Evolutionary conservation across 108 stramenopile genomes (phyloP).

Genomic region (Ochromonas danica): DNA sequence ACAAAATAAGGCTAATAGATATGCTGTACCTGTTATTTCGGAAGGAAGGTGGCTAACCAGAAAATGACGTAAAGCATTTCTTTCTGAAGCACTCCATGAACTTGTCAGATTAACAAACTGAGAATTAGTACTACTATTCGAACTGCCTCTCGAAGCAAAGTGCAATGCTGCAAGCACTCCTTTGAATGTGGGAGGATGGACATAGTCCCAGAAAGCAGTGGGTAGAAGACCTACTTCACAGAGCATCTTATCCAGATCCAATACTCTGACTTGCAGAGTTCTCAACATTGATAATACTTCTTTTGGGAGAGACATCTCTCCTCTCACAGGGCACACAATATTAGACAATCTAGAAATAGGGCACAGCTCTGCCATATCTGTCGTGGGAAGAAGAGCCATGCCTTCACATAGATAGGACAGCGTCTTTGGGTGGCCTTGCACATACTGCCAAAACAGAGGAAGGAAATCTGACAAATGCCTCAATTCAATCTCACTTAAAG

Average conservation of each 20-base stretch:
- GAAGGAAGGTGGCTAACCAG: background rate
- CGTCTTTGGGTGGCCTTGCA: background rate
- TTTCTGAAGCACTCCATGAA: background rate
- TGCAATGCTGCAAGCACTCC: slow-evolving; percentile 41
- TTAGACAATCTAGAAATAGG: slow-evolving; percentile 23
- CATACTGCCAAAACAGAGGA: slow-evolving; percentile 22
- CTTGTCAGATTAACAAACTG: too few relatives aligned
- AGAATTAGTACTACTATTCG: too few relatives aligned
- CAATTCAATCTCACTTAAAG: background rate
- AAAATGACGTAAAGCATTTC: background rate
- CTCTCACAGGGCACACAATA: background rate
- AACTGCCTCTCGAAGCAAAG: too few relatives aligned
- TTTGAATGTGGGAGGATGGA: slow-evolving; percentile 11
- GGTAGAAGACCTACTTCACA: slow-evolving; percentile 3
- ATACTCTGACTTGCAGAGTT: background rate
- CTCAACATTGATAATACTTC: background rate
- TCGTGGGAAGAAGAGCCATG: background rate
- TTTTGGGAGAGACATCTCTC: background rate
- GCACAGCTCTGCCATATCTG: background rate
- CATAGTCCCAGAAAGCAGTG: slow-evolving; percentile 39
- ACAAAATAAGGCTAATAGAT: too few relatives aligned
- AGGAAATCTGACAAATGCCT: background rate
- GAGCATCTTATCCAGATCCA: background rate
- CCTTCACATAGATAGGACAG: background rate
- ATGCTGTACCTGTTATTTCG: background rate